Base-by-base conservation (phyloP, 106 monocot genomes). In the Dendrobium officinale region DNA sequence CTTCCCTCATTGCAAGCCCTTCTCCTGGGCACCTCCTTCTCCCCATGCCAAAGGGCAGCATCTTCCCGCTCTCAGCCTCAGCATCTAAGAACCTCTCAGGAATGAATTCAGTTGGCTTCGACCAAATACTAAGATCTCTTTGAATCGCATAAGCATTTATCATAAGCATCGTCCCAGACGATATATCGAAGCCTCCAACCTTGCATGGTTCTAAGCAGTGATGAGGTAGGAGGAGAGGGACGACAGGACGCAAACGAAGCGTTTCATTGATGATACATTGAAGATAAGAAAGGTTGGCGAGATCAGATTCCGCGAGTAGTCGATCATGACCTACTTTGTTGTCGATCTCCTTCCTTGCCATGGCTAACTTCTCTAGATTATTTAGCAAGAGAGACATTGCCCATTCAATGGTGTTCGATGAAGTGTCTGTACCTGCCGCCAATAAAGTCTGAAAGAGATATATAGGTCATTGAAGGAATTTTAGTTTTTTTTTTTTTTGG, bases 111-210 rank as follows among this genome's bases (percentile, higher is more conserved):
- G 4, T 5, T 1, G 79, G 56, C 17, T 79, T 44, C 5, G 11
- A 41, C 74, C 79, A 83, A 3, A 47, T 41, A 27, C 47, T 26
- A 2, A 55, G 55, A 42, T 79, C 79, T 16, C 83, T 79, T 0
- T 83, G 83, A 8, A 83, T 83, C 41, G 55, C 49, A 31, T 79
- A 75, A 7, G 83, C 79, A 47, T 79, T 83, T 19, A 83, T 79
- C 27, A 83, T 17, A 4, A 83, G 73, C 73, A 79, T 83, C 6
- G 83, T 83, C 1, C 83, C 74, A 1, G 13, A 15, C 2, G 79
- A 59, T 9, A 83, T 17, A 9, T 37, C 41, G 58, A 47, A 83
- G 40, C 79, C 79, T 47, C 73, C 73, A 0, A 83, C 79, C 5
- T 16, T 56, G 42, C 79, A 79, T 4, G 79, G 54, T 19, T 77